These are phyloP conservation scores for Camillea tinctor DNA, from an alignment of 2,329 filamentous ascomycete species.

Conservation along the genomic window DNA sequence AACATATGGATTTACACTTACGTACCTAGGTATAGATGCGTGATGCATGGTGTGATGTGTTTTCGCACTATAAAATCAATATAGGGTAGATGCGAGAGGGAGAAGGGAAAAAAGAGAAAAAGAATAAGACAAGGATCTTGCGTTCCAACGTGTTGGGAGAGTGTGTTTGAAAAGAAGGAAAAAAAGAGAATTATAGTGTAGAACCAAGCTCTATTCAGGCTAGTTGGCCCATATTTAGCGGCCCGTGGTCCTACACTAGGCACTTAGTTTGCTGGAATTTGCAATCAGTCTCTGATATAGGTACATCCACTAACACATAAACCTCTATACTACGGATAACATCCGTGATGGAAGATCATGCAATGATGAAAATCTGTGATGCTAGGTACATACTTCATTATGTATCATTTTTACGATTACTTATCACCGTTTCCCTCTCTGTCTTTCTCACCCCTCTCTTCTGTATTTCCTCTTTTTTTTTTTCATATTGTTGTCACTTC, in stretches of 20 bases:
- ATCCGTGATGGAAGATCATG: neutral
- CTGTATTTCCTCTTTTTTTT: too few relatives aligned
- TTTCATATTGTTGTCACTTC: too few relatives aligned
- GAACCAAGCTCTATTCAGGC: conserved; percentile 9
- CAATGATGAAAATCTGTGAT: neutral
- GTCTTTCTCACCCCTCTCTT: too few relatives aligned
- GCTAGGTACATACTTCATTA: neutral
- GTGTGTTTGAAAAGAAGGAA: neutral
- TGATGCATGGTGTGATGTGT: neutral
- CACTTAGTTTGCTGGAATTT: conserved; percentile 20
- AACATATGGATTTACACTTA: too few relatives aligned
- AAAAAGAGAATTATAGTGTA: conserved; percentile 1
- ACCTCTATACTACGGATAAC: neutral
- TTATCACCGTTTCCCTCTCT: too few relatives aligned
- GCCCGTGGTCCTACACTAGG: conserved; percentile 22
- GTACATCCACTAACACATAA: neutral
- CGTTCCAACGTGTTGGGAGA: conserved; percentile 29
- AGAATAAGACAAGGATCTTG: conserved; percentile 22
- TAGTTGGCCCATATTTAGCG: conserved; percentile 21
- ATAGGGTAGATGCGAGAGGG: too few relatives aligned
- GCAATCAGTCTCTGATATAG: conserved; percentile 4
- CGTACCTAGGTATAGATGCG: too few relatives aligned
- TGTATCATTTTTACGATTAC: too few relatives aligned
- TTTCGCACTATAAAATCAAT: neutral
- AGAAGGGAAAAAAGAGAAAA: neutral